phyloP scores from a whole-genome alignment of 257 asterid species.

The Phtheirospermum japonicum region DNA sequence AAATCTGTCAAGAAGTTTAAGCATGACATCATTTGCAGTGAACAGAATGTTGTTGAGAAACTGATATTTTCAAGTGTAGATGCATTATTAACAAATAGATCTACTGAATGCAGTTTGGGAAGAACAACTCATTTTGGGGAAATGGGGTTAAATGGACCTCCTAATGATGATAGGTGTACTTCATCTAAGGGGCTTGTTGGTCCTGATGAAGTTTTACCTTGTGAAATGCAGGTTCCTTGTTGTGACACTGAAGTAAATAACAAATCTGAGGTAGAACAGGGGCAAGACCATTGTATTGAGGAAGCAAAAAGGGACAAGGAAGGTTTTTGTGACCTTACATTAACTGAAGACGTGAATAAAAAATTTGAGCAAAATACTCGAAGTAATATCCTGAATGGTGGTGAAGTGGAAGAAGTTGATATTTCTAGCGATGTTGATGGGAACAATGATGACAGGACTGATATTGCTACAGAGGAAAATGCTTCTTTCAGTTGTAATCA shows the following conservation, averaged over 20 bases:
- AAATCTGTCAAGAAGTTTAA: slow-evolving; percentile 42
- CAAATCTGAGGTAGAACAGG: slow-evolving; percentile 26
- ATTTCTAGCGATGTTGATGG: slow-evolving; percentile 34
- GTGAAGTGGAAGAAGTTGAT: slow-evolving; percentile 35
- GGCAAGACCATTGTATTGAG: slow-evolving; percentile 29
- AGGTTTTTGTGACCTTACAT: slow-evolving; percentile 21
- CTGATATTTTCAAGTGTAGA: slow-evolving; percentile 10
- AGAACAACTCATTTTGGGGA: slow-evolving; percentile 29
- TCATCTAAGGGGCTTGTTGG: slow-evolving; percentile 28
- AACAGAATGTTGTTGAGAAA: slow-evolving; percentile 24
- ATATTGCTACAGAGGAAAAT: slow-evolving; percentile 38
- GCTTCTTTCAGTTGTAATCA: slow-evolving; percentile 39
- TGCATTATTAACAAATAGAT: slow-evolving; percentile 16
- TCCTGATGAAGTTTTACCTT: slow-evolving; percentile 28
- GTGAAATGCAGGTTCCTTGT: slow-evolving; percentile 24
- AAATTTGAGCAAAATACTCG: slow-evolving; percentile 18
- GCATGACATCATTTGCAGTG: slow-evolving; percentile 29
- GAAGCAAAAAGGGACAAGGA: slow-evolving; percentile 23
- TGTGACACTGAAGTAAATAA: slow-evolving; percentile 27
- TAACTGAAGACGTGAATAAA: slow-evolving; percentile 17
- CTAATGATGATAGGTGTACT: slow-evolving; percentile 24
- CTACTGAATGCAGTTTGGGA: slow-evolving; percentile 18
- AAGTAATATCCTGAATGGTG: neutral
- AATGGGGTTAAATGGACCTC: slow-evolving; percentile 20
- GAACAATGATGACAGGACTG: slow-evolving; percentile 37